Evolutionary conservation across 1,284 basidiomycete species (phyloP).

Genomic region (Ustilago loliicola): DNA sequence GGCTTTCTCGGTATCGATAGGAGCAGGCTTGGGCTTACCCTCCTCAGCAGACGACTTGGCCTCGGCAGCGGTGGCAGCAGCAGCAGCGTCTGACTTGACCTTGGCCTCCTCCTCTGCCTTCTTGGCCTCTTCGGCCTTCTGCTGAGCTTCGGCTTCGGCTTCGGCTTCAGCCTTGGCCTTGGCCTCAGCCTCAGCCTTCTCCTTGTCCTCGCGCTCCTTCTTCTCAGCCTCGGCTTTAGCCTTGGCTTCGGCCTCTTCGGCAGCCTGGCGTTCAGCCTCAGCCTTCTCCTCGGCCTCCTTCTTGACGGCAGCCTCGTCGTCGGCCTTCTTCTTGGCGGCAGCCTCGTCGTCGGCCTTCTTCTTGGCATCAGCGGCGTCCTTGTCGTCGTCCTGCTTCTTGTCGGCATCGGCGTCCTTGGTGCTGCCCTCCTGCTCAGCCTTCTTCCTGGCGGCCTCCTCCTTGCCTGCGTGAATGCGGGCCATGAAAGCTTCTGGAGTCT

Average conservation of each 20-base stretch:
- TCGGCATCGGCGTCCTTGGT: conserved; percentile 44
- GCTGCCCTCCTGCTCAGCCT: conserved; percentile 46
- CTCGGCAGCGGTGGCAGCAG: conserved; percentile 37
- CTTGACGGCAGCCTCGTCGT: conserved; percentile 45
- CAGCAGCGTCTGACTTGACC: conserved; percentile 38
- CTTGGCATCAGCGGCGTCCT: conserved; percentile 47
- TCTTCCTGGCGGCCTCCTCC: conserved; percentile 58
- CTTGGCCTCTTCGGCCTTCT: conserved; percentile 43
- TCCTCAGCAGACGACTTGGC: conserved; percentile 45
- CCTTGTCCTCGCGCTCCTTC: conserved; percentile 20
- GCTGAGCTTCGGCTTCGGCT: conserved; percentile 18
- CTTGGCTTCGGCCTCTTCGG: conserved; percentile 34
- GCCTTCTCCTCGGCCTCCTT: conserved; percentile 48
- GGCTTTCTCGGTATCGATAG: conserved; percentile 52
- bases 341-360: conserved; percentile 47
- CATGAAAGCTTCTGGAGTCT: conserved; percentile 64
- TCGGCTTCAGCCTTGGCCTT: conserved; percentile 35
- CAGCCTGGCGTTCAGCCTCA: conserved; percentile 46
- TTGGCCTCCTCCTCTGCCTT: conserved; percentile 50
- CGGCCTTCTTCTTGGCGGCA: conserved; percentile 50
- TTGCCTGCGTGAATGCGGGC: conserved; percentile 56
- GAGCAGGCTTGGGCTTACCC: conserved; percentile 49
- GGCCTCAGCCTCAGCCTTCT: conserved; percentile 44
- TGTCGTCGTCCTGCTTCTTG: conserved; percentile 40
- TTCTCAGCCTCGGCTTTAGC: conserved; percentile 43